Base-by-base conservation (phyloP, 1,284 basidiomycete genomes). In the Marasmius tenuissimus region DNA sequence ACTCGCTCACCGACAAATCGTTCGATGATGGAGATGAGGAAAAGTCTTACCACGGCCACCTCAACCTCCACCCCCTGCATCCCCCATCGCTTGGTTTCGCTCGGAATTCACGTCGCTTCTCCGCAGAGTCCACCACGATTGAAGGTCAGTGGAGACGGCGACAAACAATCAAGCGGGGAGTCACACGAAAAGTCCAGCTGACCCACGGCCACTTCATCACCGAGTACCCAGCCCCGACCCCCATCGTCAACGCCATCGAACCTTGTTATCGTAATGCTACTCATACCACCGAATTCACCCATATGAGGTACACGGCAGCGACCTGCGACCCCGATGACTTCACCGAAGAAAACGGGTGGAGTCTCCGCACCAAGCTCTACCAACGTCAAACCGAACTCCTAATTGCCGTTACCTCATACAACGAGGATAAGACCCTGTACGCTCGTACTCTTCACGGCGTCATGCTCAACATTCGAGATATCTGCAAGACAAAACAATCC, bases 391-490 rank as follows among this genome's bases (percentile, higher is more conserved):
- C 91, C 1, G 92, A 94, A 71, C 78, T 94, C 16, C 79, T 93
- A 49, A 92, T 94, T 60, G 87, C 86, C 7, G 84, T 90, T 61
- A 90, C 88, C 5, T 85, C 82, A 8, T 87, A 86, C 73, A 86
- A 87, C 66, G 85, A 86, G 73, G 90, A 93, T 78, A 91, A 93
- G 77, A 84, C 84, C 33, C 79, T 93, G 8, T 96, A 96, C 69
- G 89, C 94, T 33, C 89, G 95, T 65, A 97, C 95, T 1, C 79
- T 97, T 48, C 95, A 98, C 71, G 93, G 93, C 64, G 92, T 98
- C 71, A 98, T 98, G 96, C 77, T 96, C 68, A 98, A 98, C 76
- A 97, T 98, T 66, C 92, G 96, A 66, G 96, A 98, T 71, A 98
- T 98, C 66, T 97, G 95, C 85, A 96, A 94, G 79, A 95, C 93